These are phyloP conservation scores for Coffea humblotiana DNA, from an alignment of 305 asterid genomes.

Conservation along the genomic window DNA sequence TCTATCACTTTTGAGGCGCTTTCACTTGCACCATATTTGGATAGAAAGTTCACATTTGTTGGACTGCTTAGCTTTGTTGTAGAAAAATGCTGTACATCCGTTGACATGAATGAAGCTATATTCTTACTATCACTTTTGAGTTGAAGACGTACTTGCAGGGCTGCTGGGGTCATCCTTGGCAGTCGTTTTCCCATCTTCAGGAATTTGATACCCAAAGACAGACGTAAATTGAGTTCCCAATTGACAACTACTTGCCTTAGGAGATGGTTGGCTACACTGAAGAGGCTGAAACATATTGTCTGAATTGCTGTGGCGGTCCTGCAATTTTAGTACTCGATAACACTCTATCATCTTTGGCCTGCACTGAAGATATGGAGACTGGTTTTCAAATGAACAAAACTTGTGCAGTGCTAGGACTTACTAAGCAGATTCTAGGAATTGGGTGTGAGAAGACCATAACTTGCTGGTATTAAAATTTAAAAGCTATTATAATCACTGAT, in stretches of 20 bases:
- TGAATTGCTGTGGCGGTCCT: slow-evolving; percentile 67
- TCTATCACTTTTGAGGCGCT: slow-evolving; percentile 28
- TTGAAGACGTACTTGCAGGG: slow-evolving; percentile 35
- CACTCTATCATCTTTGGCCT: slow-evolving; percentile 74
- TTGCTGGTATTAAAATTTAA: neutral
- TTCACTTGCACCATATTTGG: slow-evolving; percentile 33
- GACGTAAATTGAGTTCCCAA: slow-evolving; percentile 42
- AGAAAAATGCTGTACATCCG: slow-evolving; percentile 34
- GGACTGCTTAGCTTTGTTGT: slow-evolving; percentile 36
- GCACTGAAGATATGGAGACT: slow-evolving; percentile 52
- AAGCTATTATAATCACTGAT: neutral
- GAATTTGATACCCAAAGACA: slow-evolving; percentile 50
- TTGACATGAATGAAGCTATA: slow-evolving; percentile 28
- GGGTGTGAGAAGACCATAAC: neutral
- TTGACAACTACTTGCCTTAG: slow-evolving; percentile 27
- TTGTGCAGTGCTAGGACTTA: neutral
- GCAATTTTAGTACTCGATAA: slow-evolving; percentile 44
- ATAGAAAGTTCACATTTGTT: slow-evolving; percentile 19
- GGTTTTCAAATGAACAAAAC: slow-evolving; percentile 29
- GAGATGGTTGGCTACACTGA: slow-evolving; percentile 40
- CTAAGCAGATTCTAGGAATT: neutral
- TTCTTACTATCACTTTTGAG: slow-evolving; percentile 39
- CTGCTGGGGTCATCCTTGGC: slow-evolving; percentile 22
- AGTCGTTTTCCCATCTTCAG: slow-evolving; percentile 34
- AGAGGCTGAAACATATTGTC: slow-evolving; percentile 57